Evolutionary conservation across 2,329 filamentous ascomycete species (phyloP).

Genomic region (Septoria petroselini): DNA sequence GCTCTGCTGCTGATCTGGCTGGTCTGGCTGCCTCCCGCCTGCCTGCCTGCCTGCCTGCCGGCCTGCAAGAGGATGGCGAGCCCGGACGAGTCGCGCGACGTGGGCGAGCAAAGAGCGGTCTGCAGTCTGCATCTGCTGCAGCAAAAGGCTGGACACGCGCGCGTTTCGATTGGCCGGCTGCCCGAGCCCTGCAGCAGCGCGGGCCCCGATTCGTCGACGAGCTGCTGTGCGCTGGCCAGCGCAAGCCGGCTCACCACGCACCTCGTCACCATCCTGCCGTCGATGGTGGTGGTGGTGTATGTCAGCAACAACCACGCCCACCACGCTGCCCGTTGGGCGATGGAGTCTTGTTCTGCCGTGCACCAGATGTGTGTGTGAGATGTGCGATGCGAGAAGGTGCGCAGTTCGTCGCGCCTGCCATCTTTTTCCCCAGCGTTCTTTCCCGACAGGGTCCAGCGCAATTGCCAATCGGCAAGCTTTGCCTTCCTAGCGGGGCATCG

Average conservation of each 20-base stretch:
- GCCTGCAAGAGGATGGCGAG: conserved; percentile 3
- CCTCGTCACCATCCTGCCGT: conserved; percentile 16
- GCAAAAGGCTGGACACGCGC: no score
- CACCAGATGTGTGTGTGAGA: neutral
- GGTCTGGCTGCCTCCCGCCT: no score
- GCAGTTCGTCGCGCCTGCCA: no score
- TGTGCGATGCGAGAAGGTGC: neutral
- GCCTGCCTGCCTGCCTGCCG: no score
- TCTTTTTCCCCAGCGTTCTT: no score
- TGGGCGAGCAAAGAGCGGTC: conserved; percentile 9
- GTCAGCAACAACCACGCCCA: neutral
- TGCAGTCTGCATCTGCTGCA: conserved; percentile 3
- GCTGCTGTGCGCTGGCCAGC: neutral
- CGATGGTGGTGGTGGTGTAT: neutral
- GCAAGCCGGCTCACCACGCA: neutral
- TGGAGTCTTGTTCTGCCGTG: no score
- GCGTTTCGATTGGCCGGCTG: neutral
- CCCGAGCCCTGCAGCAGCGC: neutral
- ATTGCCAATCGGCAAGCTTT: no score
- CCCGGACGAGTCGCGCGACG: no score
- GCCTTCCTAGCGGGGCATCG: no score
- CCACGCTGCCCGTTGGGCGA: neutral
- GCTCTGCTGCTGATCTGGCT: no score
- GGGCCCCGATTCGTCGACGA: no score
- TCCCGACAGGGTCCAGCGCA: no score